Conservation (phyloP, 352 stramenopile species). For the Pythium oligandrum region DNA sequence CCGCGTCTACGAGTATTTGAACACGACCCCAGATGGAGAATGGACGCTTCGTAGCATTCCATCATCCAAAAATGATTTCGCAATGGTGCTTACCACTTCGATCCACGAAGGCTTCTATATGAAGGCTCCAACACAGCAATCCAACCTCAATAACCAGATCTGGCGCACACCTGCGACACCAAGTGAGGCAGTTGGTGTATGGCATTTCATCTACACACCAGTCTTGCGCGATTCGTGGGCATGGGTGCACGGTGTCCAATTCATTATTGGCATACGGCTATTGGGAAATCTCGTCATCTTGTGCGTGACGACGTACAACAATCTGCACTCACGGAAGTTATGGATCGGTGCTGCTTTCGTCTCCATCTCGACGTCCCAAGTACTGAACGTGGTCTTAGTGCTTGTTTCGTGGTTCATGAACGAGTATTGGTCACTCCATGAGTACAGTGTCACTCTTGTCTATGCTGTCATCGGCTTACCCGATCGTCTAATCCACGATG, state of each 20-base stretch:
- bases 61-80: neutral
- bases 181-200: too few relatives aligned
- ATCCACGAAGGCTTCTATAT: conserved; percentile 14
- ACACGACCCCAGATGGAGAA: conserved; percentile 3
- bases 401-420: conserved; percentile 17
- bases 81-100: conserved; percentile 6
- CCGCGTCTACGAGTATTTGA: conserved; percentile 4
- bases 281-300: conserved; percentile 15
- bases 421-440: conserved; percentile 14
- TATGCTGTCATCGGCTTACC: conserved; percentile 10
- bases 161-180: too few relatives aligned
- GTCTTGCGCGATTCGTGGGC: conserved; percentile 17
- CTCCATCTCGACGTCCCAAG: conserved; percentile 6
- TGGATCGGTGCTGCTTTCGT: conserved; percentile 24
- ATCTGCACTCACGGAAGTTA: conserved; percentile 1
- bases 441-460: conserved; percentile 19
- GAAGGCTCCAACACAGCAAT: conserved; percentile 15
- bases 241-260: conserved; percentile 17
- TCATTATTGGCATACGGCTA: conserved; percentile 12
- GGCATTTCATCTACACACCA: conserved; percentile 2
- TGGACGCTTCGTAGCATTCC: conserved; percentile 13
- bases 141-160: conserved; percentile 13
- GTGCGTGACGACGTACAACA: conserved; percentile 10
- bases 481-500: conserved; percentile 18
- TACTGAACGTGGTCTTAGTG: conserved; percentile 1